Evolutionary conservation across 2,329 filamentous ascomycete species (phyloP), one percentile per base, ranked within the genome.

Genomic region (Paraphaeosphaeria sporulosa): DNA sequence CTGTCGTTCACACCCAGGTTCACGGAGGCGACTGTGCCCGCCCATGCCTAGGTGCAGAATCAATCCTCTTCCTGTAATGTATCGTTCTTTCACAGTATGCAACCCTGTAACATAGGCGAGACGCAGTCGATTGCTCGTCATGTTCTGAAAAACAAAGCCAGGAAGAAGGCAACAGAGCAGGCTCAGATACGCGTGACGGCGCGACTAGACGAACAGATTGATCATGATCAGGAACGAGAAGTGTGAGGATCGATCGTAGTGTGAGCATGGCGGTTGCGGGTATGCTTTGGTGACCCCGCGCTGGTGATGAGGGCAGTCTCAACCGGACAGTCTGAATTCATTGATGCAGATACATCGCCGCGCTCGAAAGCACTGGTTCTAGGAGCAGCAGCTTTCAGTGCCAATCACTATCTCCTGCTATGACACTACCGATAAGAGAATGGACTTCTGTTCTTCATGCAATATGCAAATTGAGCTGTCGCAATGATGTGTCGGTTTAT

Each of bases 401-500:
- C 76, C 80, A 21, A 65, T 68, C 1, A 69, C 56, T 7, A 81
- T 69, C 4, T 73, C 72, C 27, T 64, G 61, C 2, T 68, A 57
- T 3, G 71, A 73, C 9, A 70, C 71, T 27, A 6, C 25, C 25
- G 4, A 78, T 13, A 59, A 68, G 2, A 79, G 82, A 1, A 71
- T 63, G 4, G 69, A 50, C 46, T 72, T 72, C 7, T 66, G 64
- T 0, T 66, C 61, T 9, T 71, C 50, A n/a, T 57, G 13, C 2
- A 52, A 23, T n/a, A 53, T 15, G 3, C 56, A 49, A 9, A 19
- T 58, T 21, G 55, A 61, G 74, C 53, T 57, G 78, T 63, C 64
- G 79, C 56, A 48, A 79, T 49, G 9, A 76, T 70, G 64, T 82
- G 80, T 36, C 80, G 61, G 6, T 78, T 79, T 63, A 81, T 81